phyloP scores from a whole-genome alignment of 768 basidiomycete genomes.

The Lentinula detonsa region DNA sequence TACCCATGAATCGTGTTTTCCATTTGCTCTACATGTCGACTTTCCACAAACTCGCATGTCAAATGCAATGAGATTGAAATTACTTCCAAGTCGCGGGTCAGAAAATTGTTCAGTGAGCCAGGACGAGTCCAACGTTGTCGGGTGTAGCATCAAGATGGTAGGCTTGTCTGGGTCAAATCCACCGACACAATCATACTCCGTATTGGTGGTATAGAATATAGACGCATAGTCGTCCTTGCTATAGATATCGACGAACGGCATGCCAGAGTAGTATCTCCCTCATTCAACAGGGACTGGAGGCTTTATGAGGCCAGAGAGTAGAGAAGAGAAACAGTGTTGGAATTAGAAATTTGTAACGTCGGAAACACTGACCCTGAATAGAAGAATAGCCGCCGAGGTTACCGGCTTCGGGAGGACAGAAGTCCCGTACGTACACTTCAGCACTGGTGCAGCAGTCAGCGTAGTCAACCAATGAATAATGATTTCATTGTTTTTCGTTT shows the following conservation, averaged over 20 bases:
- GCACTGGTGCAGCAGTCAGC: no score
- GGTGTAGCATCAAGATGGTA: constrained; percentile 63
- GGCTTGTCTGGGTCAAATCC: constrained; percentile 63
- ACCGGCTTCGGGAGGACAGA: no score
- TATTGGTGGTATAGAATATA: constrained; percentile 68
- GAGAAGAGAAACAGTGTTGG: background rate
- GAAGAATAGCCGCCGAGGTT: background rate
- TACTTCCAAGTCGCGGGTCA: constrained; percentile 51
- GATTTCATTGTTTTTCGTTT: no score
- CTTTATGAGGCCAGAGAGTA: no score
- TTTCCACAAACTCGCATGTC: constrained; percentile 63
- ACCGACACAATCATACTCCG: constrained; percentile 50
- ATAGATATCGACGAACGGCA: constrained; percentile 68
- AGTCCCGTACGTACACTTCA: no score
- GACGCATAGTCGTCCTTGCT: constrained; percentile 61
- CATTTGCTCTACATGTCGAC: constrained; percentile 46
- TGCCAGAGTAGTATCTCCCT: constrained; percentile 15
- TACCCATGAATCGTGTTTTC: constrained; percentile 68
- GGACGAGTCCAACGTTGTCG: constrained; percentile 59
- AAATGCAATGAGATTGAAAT: constrained; percentile 71
- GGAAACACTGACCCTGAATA: background rate
- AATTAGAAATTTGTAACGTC: background rate
- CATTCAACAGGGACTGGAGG: background rate
- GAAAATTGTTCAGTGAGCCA: constrained; percentile 66
- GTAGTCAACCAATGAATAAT: no score